These are phyloP conservation scores for Cryptosporidium sp. DNA, from an alignment of 169 alveolate genomes.

Conservation along the genomic window DNA sequence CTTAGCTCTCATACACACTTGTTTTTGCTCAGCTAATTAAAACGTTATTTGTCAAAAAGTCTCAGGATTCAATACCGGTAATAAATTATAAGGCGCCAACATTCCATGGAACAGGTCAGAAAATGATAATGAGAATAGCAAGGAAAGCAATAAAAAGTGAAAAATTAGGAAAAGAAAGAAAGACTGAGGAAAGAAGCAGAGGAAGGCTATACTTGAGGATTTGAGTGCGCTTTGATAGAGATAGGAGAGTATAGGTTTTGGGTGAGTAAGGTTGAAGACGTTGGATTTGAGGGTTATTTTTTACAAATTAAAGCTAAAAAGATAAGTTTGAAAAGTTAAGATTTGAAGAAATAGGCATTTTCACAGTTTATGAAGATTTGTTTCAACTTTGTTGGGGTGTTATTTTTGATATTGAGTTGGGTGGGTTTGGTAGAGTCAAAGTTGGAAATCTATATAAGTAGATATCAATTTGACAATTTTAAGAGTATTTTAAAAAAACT, in stretches of 20 bases:
- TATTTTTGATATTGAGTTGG: background rate
- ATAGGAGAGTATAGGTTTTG: too few relatives aligned
- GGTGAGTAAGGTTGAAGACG: background rate
- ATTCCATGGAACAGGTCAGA: background rate
- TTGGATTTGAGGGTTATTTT: too few relatives aligned
- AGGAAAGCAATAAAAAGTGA: background rate
- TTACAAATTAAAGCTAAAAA: background rate
- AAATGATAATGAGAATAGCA: background rate
- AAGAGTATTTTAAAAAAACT: background rate
- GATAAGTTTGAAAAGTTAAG: background rate
- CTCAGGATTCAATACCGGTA: background rate
- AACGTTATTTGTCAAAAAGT: background rate
- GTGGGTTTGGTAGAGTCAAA: background rate
- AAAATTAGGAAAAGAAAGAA: background rate
- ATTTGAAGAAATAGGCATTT: background rate
- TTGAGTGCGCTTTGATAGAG: too few relatives aligned
- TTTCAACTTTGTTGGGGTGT: background rate
- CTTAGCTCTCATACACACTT: background rate
- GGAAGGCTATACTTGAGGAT: too few relatives aligned
- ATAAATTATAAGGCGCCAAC: conserved; percentile 9
- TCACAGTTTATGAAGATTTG: background rate
- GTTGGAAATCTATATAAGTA: conserved; percentile 4
- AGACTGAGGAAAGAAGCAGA: background rate
- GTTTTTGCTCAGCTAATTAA: background rate
- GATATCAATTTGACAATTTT: conserved; percentile 5